phyloP scores from a whole-genome alignment of 23 red algal species.

The Gracilaria gracilis region DNA sequence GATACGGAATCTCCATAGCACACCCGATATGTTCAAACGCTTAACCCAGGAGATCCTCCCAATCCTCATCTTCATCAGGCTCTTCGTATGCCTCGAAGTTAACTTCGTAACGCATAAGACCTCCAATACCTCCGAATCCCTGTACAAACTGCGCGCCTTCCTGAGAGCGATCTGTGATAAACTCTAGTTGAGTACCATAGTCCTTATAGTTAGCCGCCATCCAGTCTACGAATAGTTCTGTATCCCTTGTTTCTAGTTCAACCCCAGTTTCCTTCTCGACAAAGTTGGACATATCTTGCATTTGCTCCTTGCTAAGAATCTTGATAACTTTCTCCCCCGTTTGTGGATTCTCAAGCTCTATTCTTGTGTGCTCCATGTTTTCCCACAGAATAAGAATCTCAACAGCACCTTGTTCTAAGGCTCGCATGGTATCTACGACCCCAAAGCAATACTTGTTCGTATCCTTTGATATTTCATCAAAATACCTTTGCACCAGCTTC shows the following conservation, averaged over 20 bases:
- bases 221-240: conserved; percentile 95
- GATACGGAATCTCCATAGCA: not conserved
- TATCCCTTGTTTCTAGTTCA: conserved; percentile 87
- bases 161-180: conserved; percentile 91
- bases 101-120: conserved; percentile 93
- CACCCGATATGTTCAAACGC: conserved; percentile 21
- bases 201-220: conserved; percentile 95
- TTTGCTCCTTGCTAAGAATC: conserved; percentile 85
- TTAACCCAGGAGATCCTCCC: conserved; percentile 69
- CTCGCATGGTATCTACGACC: conserved; percentile 89
- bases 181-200: conserved; percentile 91
- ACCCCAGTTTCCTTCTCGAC: conserved; percentile 70
- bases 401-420: conserved; percentile 92
- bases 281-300: conserved; percentile 78
- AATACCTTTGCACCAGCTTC: conserved; percentile 91
- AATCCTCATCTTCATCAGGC: conserved; percentile 89
- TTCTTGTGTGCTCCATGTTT: conserved; percentile 90
- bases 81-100: conserved; percentile 85
- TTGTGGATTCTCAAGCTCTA: conserved; percentile 92
- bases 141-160: conserved; percentile 98
- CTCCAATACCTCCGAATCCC: conserved; percentile 99
- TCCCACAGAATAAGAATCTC: conserved; percentile 98
- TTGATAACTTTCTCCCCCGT: conserved; percentile 85
- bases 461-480: conserved; percentile 96
- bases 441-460: conserved; percentile 97